Percentiles rank a stretch among this genome's conserved stretches.
These are phyloP conservation scores for Phalaenopsis hybrid DNA, from an alignment of 116 monocot genomes.

Conservation along the genomic window DNA sequence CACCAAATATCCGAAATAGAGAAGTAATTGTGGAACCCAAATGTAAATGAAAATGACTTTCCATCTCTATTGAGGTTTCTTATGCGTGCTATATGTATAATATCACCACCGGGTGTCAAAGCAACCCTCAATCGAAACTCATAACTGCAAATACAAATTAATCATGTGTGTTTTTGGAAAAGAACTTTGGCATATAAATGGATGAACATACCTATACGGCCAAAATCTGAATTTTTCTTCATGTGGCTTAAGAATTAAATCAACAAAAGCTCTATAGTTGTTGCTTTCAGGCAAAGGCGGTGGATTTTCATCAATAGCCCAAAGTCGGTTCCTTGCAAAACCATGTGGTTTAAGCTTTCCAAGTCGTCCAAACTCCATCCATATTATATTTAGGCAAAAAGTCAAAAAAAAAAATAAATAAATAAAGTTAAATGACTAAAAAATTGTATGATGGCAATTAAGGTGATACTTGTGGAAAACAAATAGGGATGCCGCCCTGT, in stretches of 20 bases:
- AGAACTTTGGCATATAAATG: not conserved
- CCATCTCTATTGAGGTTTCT: slow-evolving; percentile 39
- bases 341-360: slow-evolving; percentile 41
- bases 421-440: not conserved
- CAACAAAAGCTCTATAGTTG: slow-evolving; percentile 34
- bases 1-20: slow-evolving; percentile 57
- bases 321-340: slow-evolving; percentile 36
- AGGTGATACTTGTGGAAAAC: slow-evolving; percentile 29
- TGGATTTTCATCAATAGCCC: slow-evolving; percentile 41
- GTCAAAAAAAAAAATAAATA: not conserved
- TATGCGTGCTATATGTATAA: slow-evolving; percentile 44
- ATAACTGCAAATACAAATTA: slow-evolving; percentile 26
- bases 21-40: slow-evolving; percentile 53
- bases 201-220: slow-evolving; percentile 35
- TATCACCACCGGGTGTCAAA: slow-evolving; percentile 42
- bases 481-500: slow-evolving; percentile 32
- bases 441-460: not conserved
- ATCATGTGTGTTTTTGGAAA: not conserved
- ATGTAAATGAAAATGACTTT: slow-evolving; percentile 46
- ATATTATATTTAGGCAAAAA: not conserved
- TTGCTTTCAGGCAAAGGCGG: slow-evolving; percentile 30
- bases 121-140: slow-evolving; percentile 44
- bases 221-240: slow-evolving; percentile 36
- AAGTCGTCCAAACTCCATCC: slow-evolving; percentile 26
- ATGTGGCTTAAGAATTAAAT: slow-evolving; percentile 40